phyloP scores from a whole-genome alignment of 345 rosid species.

The Tarenaya hassleriana region DNA sequence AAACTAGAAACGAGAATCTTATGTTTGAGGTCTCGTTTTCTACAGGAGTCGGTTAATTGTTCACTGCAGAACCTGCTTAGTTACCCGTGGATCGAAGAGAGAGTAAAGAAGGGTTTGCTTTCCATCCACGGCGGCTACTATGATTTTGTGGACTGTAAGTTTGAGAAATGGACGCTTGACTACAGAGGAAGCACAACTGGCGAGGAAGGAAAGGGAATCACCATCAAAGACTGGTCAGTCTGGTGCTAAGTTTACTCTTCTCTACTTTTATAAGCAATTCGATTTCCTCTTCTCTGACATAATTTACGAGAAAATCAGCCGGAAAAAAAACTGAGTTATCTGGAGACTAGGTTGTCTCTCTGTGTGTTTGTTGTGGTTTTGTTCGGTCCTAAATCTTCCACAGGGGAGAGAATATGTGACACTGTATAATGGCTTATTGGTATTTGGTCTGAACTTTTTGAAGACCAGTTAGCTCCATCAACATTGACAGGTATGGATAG shows the following conservation, averaged over 20 bases:
- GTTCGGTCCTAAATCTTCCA: too few species aligned
- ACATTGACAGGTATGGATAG: too few species aligned
- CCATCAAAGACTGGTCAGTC: conserved; percentile 46
- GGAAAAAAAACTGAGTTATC: too few species aligned
- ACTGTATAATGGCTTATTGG: too few species aligned
- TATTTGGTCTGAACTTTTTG: too few species aligned
- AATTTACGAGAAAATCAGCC: too few species aligned
- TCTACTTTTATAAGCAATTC: too few species aligned
- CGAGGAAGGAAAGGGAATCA: conserved; percentile 33
- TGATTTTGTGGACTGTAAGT: conserved; percentile 67
- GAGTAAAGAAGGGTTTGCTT: conserved; percentile 47
- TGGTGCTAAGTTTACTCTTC: conserved; percentile 65
- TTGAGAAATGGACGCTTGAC: conserved; percentile 95
- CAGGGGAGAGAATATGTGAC: too few species aligned
- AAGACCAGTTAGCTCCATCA: too few species aligned
- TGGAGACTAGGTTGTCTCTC: too few species aligned
- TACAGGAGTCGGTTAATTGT: conserved; percentile 65
- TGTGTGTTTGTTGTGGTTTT: too few species aligned
- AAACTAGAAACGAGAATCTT: not conserved
- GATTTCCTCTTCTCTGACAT: too few species aligned
- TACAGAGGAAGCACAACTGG: conserved; percentile 40
- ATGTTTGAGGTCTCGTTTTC: not conserved
- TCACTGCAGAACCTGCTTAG: conserved; percentile 69
- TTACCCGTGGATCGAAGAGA: conserved; percentile 96
- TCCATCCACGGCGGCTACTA: conserved; percentile 90